Conservation (phyloP, 78 protist genomes). For the Blattamonas nauphoetae region DNA sequence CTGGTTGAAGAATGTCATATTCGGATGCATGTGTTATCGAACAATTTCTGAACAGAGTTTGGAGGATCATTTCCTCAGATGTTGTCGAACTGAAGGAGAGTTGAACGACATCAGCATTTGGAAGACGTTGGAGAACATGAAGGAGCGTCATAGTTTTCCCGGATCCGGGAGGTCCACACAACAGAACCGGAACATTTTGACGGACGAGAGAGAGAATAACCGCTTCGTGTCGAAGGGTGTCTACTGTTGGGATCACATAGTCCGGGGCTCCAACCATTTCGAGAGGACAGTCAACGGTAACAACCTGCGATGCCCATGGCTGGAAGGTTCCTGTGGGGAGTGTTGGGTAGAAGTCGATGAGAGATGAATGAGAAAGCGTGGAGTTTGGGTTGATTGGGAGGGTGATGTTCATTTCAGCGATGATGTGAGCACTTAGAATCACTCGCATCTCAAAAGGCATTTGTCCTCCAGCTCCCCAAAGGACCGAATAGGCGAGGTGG, state of each 20-base stretch:
- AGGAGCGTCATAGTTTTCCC: slow-evolving; percentile 89
- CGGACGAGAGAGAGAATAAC: slow-evolving; percentile 70
- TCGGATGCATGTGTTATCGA: slow-evolving; percentile 50
- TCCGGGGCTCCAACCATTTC: slow-evolving; percentile 42
- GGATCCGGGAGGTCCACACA: slow-evolving; percentile 94
- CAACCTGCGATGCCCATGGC: slow-evolving; percentile 50
- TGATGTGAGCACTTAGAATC: background rate
- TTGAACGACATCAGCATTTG: slow-evolving; percentile 58
- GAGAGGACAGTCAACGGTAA: slow-evolving; percentile 19
- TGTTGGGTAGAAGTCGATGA: slow-evolving; percentile 62
- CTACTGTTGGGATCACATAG: slow-evolving; percentile 86
- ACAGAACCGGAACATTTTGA: slow-evolving; percentile 68
- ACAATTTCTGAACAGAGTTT: slow-evolving; percentile 71
- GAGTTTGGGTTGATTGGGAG: too few relatives aligned
- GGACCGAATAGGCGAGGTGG: background rate
- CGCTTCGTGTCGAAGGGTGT: slow-evolving; percentile 87
- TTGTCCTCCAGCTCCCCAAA: too few relatives aligned
- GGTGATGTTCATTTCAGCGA: slow-evolving; percentile 5
- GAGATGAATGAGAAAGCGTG: too few relatives aligned
- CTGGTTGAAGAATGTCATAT: slow-evolving; percentile 51
- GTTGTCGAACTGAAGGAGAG: slow-evolving; percentile 83
- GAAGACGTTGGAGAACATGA: slow-evolving; percentile 57
- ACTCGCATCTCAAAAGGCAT: too few relatives aligned
- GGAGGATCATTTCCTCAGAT: slow-evolving; percentile 62
- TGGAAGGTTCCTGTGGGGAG: slow-evolving; percentile 68